Conservation (phyloP, 306 rosid species). For the Rubus idaeus region DNA sequence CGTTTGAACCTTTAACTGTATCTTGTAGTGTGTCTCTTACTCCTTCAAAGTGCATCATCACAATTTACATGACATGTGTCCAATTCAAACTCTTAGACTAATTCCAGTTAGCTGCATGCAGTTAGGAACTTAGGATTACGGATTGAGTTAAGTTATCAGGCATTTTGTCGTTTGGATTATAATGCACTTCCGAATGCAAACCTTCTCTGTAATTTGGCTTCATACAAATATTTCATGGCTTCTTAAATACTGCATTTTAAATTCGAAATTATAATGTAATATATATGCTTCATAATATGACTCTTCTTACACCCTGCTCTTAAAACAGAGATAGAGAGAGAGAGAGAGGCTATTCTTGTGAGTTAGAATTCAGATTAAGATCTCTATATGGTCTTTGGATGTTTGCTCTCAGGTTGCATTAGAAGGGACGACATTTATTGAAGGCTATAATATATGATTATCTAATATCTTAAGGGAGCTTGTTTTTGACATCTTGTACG, state of each 20-base stretch:
- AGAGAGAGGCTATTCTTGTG: neutral
- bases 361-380: neutral
- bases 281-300: neutral
- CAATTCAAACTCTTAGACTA: neutral
- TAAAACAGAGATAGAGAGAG: neutral
- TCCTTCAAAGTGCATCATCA: neutral
- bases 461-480: slow-evolving; percentile 20
- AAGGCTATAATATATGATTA: slow-evolving; percentile 22
- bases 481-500: slow-evolving; percentile 17
- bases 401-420: slow-evolving; percentile 34
- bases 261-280: neutral
- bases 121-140: no score
- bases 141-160: no score
- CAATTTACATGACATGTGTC: neutral
- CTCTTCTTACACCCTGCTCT: neutral
- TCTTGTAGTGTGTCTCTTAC: neutral
- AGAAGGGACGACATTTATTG: slow-evolving; percentile 22
- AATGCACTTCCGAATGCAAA: neutral
- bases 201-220: neutral
- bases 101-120: neutral
- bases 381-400: neutral
- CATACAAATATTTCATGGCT: neutral
- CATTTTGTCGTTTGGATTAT: neutral
- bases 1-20: no score
- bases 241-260: neutral